A percentile compares a stretch with the other conserved stretches of the same genome.
phyloP scores from a whole-genome alignment of 164 flowering plant genomes.

The Liriodendron chinense region DNA sequence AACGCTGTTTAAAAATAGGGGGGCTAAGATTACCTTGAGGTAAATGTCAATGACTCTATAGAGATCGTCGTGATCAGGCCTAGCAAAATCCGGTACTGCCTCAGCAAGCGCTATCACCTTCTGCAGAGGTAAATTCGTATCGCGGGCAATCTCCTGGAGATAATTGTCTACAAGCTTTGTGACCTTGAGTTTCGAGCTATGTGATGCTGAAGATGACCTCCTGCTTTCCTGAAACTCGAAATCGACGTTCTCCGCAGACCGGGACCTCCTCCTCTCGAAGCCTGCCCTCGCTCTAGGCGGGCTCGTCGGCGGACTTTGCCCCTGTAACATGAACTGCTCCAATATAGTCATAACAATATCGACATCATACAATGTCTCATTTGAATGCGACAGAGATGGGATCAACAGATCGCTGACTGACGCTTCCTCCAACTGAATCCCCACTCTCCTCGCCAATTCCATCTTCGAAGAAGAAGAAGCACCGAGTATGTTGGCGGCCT shows the following conservation, averaged over 20 bases:
- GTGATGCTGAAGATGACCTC: slow-evolving; percentile 86
- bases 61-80: slow-evolving; percentile 91
- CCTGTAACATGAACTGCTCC: slow-evolving; percentile 81
- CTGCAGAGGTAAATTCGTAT: slow-evolving; percentile 61
- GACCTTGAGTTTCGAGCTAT: slow-evolving; percentile 78
- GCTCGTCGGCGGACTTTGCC: slow-evolving; percentile 85
- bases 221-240: slow-evolving; percentile 71
- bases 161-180: slow-evolving; percentile 87
- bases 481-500: slow-evolving; percentile 66
- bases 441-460: slow-evolving; percentile 81
- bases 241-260: slow-evolving; percentile 81
- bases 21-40: slow-evolving; percentile 63
- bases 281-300: slow-evolving; percentile 53
- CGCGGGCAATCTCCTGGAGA: slow-evolving; percentile 75
- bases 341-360: slow-evolving; percentile 68
- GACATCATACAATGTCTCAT: slow-evolving; percentile 58
- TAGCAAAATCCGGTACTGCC: slow-evolving; percentile 75
- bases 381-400: slow-evolving; percentile 49
- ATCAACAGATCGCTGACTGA: slow-evolving; percentile 66
- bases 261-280: slow-evolving; percentile 53
- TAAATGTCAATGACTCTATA: slow-evolving; percentile 89
- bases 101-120: slow-evolving; percentile 74
- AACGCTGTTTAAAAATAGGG: neutral
- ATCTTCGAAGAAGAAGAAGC: slow-evolving; percentile 71
- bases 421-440: slow-evolving; percentile 86